A percentile compares a stretch with the other conserved stretches of the same genome.
phyloP scores from a whole-genome alignment of 768 basidiomycete genomes.

The Termitomyces eurrhizus region DNA sequence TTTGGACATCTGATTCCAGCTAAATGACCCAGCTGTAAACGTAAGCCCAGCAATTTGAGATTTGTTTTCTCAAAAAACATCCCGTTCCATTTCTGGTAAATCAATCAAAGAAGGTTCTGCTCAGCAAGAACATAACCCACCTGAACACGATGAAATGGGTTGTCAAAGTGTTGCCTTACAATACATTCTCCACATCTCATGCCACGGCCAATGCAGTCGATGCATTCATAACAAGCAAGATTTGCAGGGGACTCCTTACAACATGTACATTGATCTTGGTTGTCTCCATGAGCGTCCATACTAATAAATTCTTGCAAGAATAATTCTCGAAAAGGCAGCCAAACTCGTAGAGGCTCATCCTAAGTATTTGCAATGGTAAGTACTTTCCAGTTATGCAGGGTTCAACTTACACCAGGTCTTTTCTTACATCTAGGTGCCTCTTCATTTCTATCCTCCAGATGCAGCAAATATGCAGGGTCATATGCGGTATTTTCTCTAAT shows the following conservation, averaged over 20 bases:
- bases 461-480: not conserved
- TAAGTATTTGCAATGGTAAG: not conserved
- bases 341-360: constrained; percentile 6
- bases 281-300: constrained; percentile 2
- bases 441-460: not conserved
- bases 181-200: not conserved
- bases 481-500: not conserved
- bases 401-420: not conserved
- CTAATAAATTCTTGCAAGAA: constrained; percentile 9
- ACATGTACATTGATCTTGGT: not conserved
- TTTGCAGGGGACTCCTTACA: not conserved
- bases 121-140: not conserved
- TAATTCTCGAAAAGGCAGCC: constrained; percentile 1
- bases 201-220: not conserved
- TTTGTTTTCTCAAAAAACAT: not conserved
- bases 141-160: constrained; percentile 5
- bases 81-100: not conserved
- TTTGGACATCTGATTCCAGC: not conserved
- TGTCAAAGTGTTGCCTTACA: not conserved
- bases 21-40: not conserved
- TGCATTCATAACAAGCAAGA: constrained; percentile 7
- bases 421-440: not conserved
- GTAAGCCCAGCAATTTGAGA: not conserved
- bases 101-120: not conserved
- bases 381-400: not conserved